Base-by-base conservation (phyloP, 1,139 yeast species). In the Nadsonia starkeyi-henricii region DNA sequence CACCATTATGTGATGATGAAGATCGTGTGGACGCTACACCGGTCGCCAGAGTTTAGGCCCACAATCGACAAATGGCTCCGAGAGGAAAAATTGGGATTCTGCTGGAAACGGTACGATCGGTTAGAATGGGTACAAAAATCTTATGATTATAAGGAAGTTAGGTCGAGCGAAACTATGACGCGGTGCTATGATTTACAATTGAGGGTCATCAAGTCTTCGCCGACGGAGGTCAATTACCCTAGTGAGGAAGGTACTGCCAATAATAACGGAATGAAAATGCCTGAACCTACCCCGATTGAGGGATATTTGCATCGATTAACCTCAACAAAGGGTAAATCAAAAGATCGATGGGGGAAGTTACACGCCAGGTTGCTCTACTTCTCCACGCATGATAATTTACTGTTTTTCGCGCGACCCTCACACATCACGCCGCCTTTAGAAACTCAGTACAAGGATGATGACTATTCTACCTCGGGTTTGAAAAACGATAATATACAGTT, bases 41-140 rank as follows among this genome's bases (percentile, higher is more conserved):
- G 59, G 46, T 55, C 63, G 45, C 59, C 62, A 1, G 54, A 51
- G 17, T 54, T 54, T 43, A 45, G 50, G 2, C 53, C 53, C 1
- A 54, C 57, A 2, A 45, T 56, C 5, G 42, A 48, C 0, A 54
- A 60, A 36, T 62, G 69, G 67, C 44, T 60, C 52, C 48, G 54
- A 46, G 58, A 60, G 15, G 52, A 55, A 2, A 58, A 62, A 62
- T 70, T 56, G 59, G 85, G 84, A 52, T 73, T 71, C 61, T 82
- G 74, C 57, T 77, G 83, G 71, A 75, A 78, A 52, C 69, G 75
- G 46, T 85, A 81, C 59, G 95, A 85, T 60, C 67, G 88, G 37
- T 58, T 85, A 13, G 93, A 85, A 56, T 86, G 95, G 95, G 64
- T 79, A 9, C 62, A 71, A 45, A 80, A 78, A 43, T 71, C 73